Base-by-base conservation (phyloP, 78 protist species). In the Cavenderia fasciculata region DNA sequence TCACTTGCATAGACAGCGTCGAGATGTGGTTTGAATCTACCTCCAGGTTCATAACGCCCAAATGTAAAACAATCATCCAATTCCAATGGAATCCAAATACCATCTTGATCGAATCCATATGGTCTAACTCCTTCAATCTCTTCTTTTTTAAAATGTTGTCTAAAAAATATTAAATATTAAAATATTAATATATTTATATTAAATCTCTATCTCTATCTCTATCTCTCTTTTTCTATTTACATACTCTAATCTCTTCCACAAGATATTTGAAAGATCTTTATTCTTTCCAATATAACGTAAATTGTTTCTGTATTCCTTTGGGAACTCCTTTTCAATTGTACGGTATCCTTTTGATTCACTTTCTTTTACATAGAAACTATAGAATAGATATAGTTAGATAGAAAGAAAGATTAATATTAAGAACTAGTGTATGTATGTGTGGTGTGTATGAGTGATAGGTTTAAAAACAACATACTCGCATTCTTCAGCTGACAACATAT, bases 81-180 rank as follows among this genome's bases (percentile, higher is more conserved):
- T 10, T 70, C 92, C 47, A 74, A 25, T 41, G 92, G 92, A 33
- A 74, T 65, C 92, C 92, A 85, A 62, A 74, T 44, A 52, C 92
- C 92, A 6, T 47, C 36, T 33, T 73, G 84, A 69, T 74, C 92
- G 44, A 85, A 85, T n/a, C 92, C 92, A 85, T 74, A 85, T 25
- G 92, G 92, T 70, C 56, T 69, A 8, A 85, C 33, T 29, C 54
- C 68, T 8, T 73, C 92, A 2, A 85, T 25, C 25, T 85, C 92
- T 8, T 18, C 29, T 2, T 10, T 18, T 41, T 19, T 52, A 6
- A 85, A 52, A 29, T 68, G 19, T 25, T 40, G 61, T 59, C 59
- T 73, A 46, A n/a, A 46, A 7, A 40, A 33, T n/a, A 23, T 16
- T 40, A 33, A 10, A 59, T 38, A 41, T 23, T 27, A 40, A 40